Evolutionary conservation across 2,329 filamentous ascomycete genomes (phyloP).

Genomic region (Aspergillus sp.): DNA sequence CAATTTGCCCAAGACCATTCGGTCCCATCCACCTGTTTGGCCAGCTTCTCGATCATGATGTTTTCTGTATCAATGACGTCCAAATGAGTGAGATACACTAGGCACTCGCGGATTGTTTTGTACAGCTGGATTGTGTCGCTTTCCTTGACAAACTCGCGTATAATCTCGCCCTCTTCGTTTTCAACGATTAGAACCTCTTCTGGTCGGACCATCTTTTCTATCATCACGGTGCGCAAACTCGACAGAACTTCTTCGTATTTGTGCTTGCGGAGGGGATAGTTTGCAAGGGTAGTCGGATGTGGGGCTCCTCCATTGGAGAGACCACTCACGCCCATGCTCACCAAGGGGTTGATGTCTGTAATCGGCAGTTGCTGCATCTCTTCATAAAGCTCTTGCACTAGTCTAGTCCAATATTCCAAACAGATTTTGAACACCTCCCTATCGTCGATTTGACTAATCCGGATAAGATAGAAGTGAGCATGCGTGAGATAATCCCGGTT

Average conservation of each 20-base stretch:
- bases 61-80: slow-evolving; percentile 96
- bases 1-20: slow-evolving; percentile 99
- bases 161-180: slow-evolving; percentile 98
- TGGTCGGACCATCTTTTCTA: slow-evolving; percentile 98
- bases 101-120: slow-evolving; percentile 95
- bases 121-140: slow-evolving; percentile 98
- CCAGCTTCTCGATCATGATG: slow-evolving; percentile 98
- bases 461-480: slow-evolving; percentile 95
- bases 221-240: slow-evolving; percentile 96
- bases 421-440: slow-evolving; percentile 99
- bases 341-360: slow-evolving; percentile 85
- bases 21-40: slow-evolving; percentile 87
- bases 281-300: slow-evolving; percentile 79
- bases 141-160: slow-evolving; percentile 98
- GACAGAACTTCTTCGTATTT: slow-evolving; percentile 94
- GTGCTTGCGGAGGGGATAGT: slow-evolving; percentile 93
- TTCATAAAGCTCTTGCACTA: slow-evolving; percentile 96
- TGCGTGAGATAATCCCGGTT: slow-evolving; percentile 94
- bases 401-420: slow-evolving; percentile 97
- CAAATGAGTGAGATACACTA: slow-evolving; percentile 95
- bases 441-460: slow-evolving; percentile 98
- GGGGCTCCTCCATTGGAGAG: slow-evolving; percentile 78
- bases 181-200: slow-evolving; percentile 99
- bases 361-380: slow-evolving; percentile 97
- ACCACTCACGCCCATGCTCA: slow-evolving; percentile 71